Conservation (phyloP, 2,329 filamentous ascomycete species). For the Verticillium nonalfalfae region DNA sequence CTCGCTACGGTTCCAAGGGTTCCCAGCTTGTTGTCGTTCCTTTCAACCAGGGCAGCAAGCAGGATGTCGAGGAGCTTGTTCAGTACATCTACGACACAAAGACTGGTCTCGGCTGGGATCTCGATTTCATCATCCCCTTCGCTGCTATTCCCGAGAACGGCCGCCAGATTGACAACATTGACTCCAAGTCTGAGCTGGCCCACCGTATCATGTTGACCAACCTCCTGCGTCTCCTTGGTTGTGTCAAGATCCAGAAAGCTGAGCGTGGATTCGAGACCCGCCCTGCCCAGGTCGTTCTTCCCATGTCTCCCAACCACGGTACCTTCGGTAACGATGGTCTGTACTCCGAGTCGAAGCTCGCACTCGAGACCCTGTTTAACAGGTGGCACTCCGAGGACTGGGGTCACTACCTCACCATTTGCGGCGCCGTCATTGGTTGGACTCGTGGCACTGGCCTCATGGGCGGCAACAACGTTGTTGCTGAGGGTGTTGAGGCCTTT, state of each 20-base stretch:
- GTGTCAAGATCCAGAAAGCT: slow-evolving; percentile 85
- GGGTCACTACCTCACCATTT: slow-evolving; percentile 96
- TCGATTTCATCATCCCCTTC: slow-evolving; percentile 93
- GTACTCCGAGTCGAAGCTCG: slow-evolving; percentile 97
- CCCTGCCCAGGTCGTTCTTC: slow-evolving; percentile 92
- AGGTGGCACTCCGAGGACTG: slow-evolving; percentile 97
- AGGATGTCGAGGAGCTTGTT: slow-evolving; percentile 89
- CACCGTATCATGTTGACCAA: slow-evolving; percentile 99
- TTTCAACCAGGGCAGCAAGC: slow-evolving; percentile 98
- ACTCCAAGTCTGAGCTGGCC: slow-evolving; percentile 95
- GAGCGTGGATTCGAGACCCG: slow-evolving; percentile 87
- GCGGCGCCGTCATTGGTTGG: slow-evolving; percentile 97
- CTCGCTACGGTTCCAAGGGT: slow-evolving; percentile 84
- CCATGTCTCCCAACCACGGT: slow-evolving; percentile 94
- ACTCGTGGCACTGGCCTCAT: slow-evolving; percentile 97
- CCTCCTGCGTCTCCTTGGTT: slow-evolving; percentile 82
- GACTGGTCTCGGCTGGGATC: slow-evolving; percentile 95
- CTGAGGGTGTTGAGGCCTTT: slow-evolving; percentile 92
- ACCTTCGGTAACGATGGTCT: slow-evolving; percentile 97
- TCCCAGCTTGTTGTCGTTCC: slow-evolving; percentile 97
- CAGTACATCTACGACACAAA: slow-evolving; percentile 97
- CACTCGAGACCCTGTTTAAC: slow-evolving; percentile 95
- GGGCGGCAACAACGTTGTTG: slow-evolving; percentile 96
- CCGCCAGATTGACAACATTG: slow-evolving; percentile 92
- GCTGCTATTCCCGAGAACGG: slow-evolving; percentile 97